Conservation (phyloP, 768 basidiomycete species). For the Rubroboletus satanas region DNA sequence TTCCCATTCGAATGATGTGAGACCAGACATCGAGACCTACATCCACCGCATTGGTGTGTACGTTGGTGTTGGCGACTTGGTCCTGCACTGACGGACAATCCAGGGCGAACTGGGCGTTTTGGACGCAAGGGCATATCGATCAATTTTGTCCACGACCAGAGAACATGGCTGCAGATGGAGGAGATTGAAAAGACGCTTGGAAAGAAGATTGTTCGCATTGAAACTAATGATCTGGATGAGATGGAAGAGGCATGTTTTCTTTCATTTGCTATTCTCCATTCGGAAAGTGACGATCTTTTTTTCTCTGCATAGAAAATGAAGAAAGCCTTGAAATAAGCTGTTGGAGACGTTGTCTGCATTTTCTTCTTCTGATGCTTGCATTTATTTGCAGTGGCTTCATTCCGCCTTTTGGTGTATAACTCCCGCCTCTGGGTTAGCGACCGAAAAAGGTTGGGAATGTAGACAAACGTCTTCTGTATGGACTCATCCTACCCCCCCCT, state of each 20-base stretch:
- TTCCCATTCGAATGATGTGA: constrained; percentile 43
- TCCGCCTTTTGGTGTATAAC: not conserved
- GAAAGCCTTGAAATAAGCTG: constrained; percentile 61
- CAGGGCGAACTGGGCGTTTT: constrained; percentile 96
- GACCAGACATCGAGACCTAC: constrained; percentile 93
- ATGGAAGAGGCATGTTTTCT: constrained; percentile 78
- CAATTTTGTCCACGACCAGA: constrained; percentile 92
- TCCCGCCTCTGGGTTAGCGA: not conserved
- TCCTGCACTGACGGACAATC: not conserved
- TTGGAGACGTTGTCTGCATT: not conserved
- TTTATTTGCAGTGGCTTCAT: not conserved
- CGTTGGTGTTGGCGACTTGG: not conserved
- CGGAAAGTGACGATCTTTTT: not conserved
- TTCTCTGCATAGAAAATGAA: constrained; percentile 64
- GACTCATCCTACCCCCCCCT: not conserved
- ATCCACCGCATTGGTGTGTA: constrained; percentile 91
- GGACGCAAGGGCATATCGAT: constrained; percentile 96
- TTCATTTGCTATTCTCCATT: not conserved
- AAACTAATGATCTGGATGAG: constrained; percentile 85
- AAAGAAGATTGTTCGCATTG: constrained; percentile 77
- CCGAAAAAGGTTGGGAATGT: too few species aligned
- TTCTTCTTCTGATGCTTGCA: not conserved
- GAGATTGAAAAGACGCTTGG: constrained; percentile 78
- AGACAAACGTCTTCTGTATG: not conserved
- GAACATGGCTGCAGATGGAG: constrained; percentile 87